Evolutionary conservation across 179 eudicot species (phyloP).

Genomic region (Vitellaria paradoxa): DNA sequence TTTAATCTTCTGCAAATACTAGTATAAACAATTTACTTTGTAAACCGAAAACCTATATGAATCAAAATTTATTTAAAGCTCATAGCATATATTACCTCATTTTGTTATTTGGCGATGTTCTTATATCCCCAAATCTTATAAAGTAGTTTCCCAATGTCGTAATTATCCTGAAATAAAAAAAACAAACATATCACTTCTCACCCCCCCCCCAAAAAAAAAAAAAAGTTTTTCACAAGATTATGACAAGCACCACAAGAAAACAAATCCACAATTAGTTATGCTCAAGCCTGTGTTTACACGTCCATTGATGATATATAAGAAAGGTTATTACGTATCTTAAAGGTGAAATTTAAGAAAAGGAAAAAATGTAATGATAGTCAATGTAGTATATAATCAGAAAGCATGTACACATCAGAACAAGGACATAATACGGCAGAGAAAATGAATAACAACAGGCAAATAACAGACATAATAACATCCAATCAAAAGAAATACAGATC

Average conservation of each 20-base stretch:
- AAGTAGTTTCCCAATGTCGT: conserved; percentile 9
- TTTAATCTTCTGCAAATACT: too few relatives aligned
- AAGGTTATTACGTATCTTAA: background rate
- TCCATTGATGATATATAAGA: background rate
- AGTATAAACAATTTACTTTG: too few relatives aligned
- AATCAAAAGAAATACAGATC: too few relatives aligned
- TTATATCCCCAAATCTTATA: conserved; percentile 16
- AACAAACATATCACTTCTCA: background rate
- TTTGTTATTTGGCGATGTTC: conserved; percentile 18
- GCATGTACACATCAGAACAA: too few relatives aligned
- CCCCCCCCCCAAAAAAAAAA: background rate
- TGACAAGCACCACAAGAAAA: background rate
- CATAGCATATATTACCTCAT: conserved; percentile 34
- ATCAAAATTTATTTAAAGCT: background rate
- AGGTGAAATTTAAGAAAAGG: background rate
- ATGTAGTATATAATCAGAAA: background rate
- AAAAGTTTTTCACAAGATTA: background rate
- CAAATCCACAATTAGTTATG: background rate
- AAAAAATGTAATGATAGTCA: background rate
- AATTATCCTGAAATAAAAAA: conserved; percentile 10
- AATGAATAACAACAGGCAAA: too few relatives aligned
- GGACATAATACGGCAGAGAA: too few relatives aligned
- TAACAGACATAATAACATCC: too few relatives aligned
- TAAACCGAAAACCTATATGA: too few relatives aligned
- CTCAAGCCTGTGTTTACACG: background rate